phyloP scores from a whole-genome alignment of 1,139 yeast genomes.

The Sugiyamaella paludigena region DNA sequence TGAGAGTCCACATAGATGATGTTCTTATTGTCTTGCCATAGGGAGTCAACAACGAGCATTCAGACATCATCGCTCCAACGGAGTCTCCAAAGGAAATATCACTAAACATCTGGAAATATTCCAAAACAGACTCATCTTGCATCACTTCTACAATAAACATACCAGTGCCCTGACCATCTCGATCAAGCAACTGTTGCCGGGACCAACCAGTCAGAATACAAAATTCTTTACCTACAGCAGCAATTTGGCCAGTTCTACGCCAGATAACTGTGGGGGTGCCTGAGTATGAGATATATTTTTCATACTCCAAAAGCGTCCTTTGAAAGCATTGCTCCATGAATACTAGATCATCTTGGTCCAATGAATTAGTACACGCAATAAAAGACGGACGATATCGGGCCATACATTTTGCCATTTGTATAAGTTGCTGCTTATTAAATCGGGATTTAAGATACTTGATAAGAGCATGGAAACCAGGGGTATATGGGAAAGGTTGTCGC shows the following conservation, averaged over 20 bases:
- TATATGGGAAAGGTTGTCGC: conserved; percentile 74
- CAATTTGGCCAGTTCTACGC: conserved; percentile 94
- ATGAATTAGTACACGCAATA: conserved; percentile 84
- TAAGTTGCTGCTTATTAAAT: conserved; percentile 66
- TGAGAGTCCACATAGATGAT: conserved; percentile 86
- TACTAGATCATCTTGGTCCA: conserved; percentile 85
- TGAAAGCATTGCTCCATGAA: conserved; percentile 97
- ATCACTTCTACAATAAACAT: conserved; percentile 84
- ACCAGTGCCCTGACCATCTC: conserved; percentile 21
- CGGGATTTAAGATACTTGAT: conserved; percentile 70
- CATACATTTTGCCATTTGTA: conserved; percentile 83
- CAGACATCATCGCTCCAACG: conserved; percentile 78
- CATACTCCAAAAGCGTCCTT: conserved; percentile 83
- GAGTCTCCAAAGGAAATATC: conserved; percentile 90
- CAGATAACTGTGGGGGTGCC: conserved; percentile 96
- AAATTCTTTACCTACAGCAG: conserved; percentile 91
- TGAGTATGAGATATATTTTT: conserved; percentile 73
- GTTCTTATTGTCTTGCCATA: conserved; percentile 52
- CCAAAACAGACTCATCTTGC: conserved; percentile 83
- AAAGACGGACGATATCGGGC: conserved; percentile 88
- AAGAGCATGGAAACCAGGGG: conserved; percentile 84
- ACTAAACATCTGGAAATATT: conserved; percentile 81
- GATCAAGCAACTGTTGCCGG: conserved; percentile 55
- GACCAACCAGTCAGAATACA: conserved; percentile 90
- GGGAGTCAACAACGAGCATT: conserved; percentile 71